phyloP scores from a whole-genome alignment of 1,284 basidiomycete species.

The Chalciporus sp. region DNA sequence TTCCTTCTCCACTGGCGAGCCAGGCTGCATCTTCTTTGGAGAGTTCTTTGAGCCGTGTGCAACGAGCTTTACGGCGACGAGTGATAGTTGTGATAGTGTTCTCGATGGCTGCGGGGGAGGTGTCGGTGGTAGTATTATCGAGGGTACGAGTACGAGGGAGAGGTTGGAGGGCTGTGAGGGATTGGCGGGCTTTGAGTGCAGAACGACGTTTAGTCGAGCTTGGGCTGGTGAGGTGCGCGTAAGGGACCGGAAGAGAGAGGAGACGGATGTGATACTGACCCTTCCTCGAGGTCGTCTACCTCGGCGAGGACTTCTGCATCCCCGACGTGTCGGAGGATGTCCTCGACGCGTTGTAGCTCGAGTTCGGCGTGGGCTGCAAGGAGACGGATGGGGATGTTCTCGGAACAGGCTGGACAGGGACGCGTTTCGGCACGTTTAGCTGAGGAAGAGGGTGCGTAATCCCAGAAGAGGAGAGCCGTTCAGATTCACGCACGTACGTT shows the following conservation, averaged over 20 bases:
- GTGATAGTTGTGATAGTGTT: constrained; percentile 62
- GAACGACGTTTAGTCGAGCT: constrained; percentile 56
- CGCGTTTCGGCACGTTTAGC: constrained; percentile 73
- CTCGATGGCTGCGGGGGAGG: constrained; percentile 44
- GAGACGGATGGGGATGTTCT: constrained; percentile 69
- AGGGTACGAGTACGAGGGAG: constrained; percentile 18
- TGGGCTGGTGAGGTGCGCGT: constrained; percentile 28
- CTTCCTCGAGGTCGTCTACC: constrained; percentile 48
- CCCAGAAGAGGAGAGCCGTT: constrained; percentile 46
- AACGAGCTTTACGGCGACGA: constrained; percentile 64
- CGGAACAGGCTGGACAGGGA: constrained; percentile 71
- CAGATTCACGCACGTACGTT: constrained; percentile 25
- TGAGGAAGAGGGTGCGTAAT: constrained; percentile 54
- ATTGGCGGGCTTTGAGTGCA: constrained; percentile 65
- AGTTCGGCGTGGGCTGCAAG: constrained; percentile 62
- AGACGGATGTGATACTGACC: constrained; percentile 31
- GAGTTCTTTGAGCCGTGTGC: constrained; percentile 63
- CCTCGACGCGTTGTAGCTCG: constrained; percentile 66
- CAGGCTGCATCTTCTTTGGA: constrained; percentile 52
- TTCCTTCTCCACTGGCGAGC: constrained; percentile 36
- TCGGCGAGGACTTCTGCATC: constrained; percentile 47
- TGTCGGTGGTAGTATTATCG: constrained; percentile 26
- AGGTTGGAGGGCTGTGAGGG: constrained; percentile 40
- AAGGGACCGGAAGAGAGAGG: background rate
- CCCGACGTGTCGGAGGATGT: constrained; percentile 64